Percentiles rank a stretch among this genome's conserved stretches.
These are phyloP conservation scores for Auriscalpium microsporum DNA, from an alignment of 768 basidiomycete genomes.

Conservation along the genomic window DNA sequence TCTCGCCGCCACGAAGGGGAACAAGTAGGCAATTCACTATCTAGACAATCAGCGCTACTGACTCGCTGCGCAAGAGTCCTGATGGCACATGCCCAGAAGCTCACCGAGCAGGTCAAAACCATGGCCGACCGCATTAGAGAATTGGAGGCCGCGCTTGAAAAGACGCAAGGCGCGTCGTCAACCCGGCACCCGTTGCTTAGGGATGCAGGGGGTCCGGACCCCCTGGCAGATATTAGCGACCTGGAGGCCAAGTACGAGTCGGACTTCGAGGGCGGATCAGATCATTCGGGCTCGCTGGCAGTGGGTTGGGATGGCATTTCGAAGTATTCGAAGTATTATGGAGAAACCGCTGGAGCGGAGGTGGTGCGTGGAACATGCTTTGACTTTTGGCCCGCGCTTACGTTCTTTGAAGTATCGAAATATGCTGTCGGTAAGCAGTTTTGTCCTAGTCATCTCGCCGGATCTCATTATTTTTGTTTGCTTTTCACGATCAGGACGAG, in stretches of 20 bases:
- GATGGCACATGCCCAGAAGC: slow-evolving; percentile 39
- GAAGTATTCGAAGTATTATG: slow-evolving; percentile 37
- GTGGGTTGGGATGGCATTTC: slow-evolving; percentile 42
- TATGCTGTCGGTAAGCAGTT: slow-evolving; percentile 5
- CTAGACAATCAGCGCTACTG: neutral
- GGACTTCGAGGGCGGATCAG: slow-evolving; percentile 25
- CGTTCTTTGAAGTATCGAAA: slow-evolving; percentile 13
- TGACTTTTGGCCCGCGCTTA: too few relatives aligned
- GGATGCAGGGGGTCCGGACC: neutral
- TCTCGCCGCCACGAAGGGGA: slow-evolving; percentile 46
- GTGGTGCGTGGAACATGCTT: slow-evolving; percentile 17
- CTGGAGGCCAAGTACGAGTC: slow-evolving; percentile 10
- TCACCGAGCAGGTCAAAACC: slow-evolving; percentile 38
- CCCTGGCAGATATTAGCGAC: neutral
- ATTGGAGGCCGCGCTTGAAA: slow-evolving; percentile 35
- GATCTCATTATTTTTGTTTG: too few relatives aligned
- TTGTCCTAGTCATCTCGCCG: neutral
- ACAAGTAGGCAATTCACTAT: slow-evolving; percentile 32
- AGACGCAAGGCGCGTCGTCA: slow-evolving; percentile 12
- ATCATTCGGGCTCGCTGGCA: slow-evolving; percentile 39
- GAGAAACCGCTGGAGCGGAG: slow-evolving; percentile 42
- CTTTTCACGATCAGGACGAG: too few relatives aligned
- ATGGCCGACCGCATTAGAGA: slow-evolving; percentile 36
- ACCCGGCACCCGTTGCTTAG: neutral
- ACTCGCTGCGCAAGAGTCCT: slow-evolving; percentile 31